Base-by-base conservation (phyloP, 106 monocot genomes). In the Phalaenopsis equestris region DNA sequence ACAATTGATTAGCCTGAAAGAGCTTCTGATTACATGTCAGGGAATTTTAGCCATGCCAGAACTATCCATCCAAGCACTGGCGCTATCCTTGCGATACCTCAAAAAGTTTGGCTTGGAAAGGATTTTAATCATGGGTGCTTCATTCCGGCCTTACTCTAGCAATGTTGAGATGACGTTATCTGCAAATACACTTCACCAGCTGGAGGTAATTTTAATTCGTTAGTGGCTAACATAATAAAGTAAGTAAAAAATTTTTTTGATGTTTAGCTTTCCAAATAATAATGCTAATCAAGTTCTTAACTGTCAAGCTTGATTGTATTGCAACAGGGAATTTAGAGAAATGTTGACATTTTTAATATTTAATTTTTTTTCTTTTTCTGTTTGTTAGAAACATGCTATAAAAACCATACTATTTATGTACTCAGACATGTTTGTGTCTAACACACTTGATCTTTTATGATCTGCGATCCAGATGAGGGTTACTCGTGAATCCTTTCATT, bases 21-120 rank as follows among this genome's bases (percentile, higher is more conserved):
- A 74, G 24, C 18, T 45, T 39, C 41, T 80, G 42, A 76, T 80
- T 19, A 37, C 43, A 56, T 77, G 79, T 43, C 78, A 99, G 99
- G 91, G 84, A 78, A 91, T 99, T 68, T 83, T 95, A 85, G 45
- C 83, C 41, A 86, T 99, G 99, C 88, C 99, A 41, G 93, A 91
- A 57, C 81, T 99, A 87, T 84, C 93, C 73, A 79, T 93, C 73
- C 92, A 91, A 77, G 94, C 99, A 85, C 83, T 99, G 56, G 93
- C 99, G 41, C 80, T 91, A 58, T 82, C 88, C 24, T 88, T 90
- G n/a, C 84, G 88, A 75, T 88, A 95, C 80, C 93, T 99, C n/a
- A 93, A 93, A 78, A 83, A 85, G 55, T 99, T 99, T 84, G 99
- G 95, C 41, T 84, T 99, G 82, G 95, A 99, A 83, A 88, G 91